Percentiles rank a stretch among this genome's conserved stretches.
Conservation (phyloP, 1,284 basidiomycete species). For the Farysia itapuensis region DNA sequence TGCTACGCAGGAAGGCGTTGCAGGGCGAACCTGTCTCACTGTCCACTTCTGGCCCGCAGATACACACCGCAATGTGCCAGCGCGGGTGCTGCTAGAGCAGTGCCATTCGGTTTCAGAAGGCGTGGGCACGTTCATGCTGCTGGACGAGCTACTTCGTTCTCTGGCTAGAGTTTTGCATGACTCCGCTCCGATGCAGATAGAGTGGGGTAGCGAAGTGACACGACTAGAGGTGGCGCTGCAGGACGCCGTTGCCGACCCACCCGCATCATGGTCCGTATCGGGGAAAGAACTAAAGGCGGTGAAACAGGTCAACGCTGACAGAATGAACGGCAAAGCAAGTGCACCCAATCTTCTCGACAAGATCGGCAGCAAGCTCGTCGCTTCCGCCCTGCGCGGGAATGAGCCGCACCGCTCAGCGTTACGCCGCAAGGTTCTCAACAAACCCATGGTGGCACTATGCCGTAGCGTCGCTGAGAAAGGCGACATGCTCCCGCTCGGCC, state of each 20-base stretch:
- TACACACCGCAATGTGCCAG: background rate
- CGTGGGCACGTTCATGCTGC: constrained; percentile 11
- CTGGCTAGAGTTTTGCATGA: constrained; percentile 8
- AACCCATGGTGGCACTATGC: constrained; percentile 12
- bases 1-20: constrained; percentile 5
- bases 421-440: constrained; percentile 4
- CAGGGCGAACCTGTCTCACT: constrained; percentile 8
- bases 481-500: constrained; percentile 21
- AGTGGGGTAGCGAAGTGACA: constrained; percentile 16
- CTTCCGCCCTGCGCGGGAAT: constrained; percentile 2
- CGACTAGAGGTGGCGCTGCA: constrained; percentile 12
- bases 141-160: constrained; percentile 8
- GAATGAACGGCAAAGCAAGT: constrained; percentile 19
- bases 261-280: constrained; percentile 2
- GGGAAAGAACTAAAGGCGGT: constrained; percentile 6
- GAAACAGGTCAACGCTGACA: constrained; percentile 7
- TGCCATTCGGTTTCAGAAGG: constrained; percentile 18
- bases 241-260: constrained; percentile 13
- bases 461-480: constrained; percentile 17
- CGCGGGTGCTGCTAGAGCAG: constrained; percentile 12
- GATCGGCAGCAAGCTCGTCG: constrained; percentile 7
- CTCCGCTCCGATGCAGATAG: background rate
- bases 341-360: constrained; percentile 8
- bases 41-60: constrained; percentile 13
- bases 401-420: background rate